Evolutionary conservation across 345 rosid species (phyloP).

Genomic region (Erodium maritimum): DNA sequence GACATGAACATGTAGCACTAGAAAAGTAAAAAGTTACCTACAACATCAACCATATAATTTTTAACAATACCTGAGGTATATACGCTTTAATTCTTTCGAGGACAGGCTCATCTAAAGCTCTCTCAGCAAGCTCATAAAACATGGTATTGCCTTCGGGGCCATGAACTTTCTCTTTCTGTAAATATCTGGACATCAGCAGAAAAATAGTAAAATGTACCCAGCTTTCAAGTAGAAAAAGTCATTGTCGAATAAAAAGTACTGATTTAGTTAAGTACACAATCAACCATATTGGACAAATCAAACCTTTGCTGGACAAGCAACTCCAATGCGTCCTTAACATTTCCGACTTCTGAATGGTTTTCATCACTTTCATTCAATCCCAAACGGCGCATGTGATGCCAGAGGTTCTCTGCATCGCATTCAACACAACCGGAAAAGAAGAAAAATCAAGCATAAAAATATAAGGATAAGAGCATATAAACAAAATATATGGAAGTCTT

Average conservation of each 20-base stretch:
- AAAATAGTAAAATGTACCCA: not conserved
- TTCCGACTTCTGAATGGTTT: conserved; percentile 62
- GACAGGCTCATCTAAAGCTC: conserved; percentile 65
- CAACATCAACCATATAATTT: not conserved
- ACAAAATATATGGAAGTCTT: not conserved
- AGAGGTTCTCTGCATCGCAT: conserved; percentile 45
- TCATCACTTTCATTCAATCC: conserved; percentile 56
- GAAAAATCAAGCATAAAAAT: not conserved
- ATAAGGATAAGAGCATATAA: no score
- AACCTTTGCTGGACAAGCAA: conserved; percentile 79
- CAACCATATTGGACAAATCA: conserved; percentile 7
- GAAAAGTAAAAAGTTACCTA: not conserved
- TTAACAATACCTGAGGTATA: conserved; percentile 53
- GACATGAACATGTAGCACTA: not conserved
- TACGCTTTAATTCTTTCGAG: conserved; percentile 53
- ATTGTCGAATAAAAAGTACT: not conserved
- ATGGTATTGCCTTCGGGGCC: conserved; percentile 72
- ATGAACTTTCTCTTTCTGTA: conserved; percentile 74
- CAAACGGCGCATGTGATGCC: conserved; percentile 71
- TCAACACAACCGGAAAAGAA: not conserved
- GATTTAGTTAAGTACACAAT: not conserved
- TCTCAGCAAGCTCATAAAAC: conserved; percentile 82
- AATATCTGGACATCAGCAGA: conserved; percentile 29
- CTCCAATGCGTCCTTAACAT: conserved; percentile 65
- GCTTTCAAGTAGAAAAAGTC: not conserved